Percentiles rank a stretch among this genome's conserved stretches.
Evolutionary conservation across 768 basidiomycete species (phyloP).

Genomic region (Leucogyrophana mollusca): DNA sequence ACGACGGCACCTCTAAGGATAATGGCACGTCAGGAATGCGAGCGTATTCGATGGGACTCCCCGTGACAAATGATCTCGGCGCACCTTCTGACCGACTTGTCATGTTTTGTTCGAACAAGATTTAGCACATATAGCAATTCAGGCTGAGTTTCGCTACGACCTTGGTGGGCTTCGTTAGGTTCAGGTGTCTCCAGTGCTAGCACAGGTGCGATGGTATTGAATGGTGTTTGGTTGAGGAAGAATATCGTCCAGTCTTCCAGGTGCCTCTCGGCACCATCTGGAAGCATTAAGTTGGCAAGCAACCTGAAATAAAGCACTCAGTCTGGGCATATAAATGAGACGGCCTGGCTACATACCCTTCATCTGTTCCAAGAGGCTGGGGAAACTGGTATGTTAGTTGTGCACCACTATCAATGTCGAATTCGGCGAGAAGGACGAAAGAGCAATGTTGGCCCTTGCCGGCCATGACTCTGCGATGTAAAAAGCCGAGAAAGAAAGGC

Average conservation of each 20-base stretch:
- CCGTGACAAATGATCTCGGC: conserved; percentile 15
- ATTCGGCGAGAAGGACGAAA: conserved; percentile 96
- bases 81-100: conserved; percentile 77
- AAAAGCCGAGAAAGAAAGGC: too few species aligned
- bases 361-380: conserved; percentile 90
- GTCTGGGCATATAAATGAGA: background rate
- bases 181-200: conserved; percentile 64
- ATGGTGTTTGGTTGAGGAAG: conserved; percentile 92
- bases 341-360: conserved; percentile 59
- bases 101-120: conserved; percentile 88
- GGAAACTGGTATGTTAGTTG: conserved; percentile 96
- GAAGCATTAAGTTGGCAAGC: conserved; percentile 96
- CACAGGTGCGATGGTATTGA: conserved; percentile 83
- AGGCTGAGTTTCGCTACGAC: conserved; percentile 24
- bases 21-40: background rate
- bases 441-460: conserved; percentile 77
- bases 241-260: conserved; percentile 98
- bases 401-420: conserved; percentile 94
- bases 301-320: conserved; percentile 48
- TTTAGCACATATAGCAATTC: conserved; percentile 87
- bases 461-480: conserved; percentile 38
- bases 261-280: conserved; percentile 95
- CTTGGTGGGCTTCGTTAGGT: conserved; percentile 24
- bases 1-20: conserved; percentile 81
- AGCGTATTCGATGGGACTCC: conserved; percentile 9